phyloP scores from a whole-genome alignment of 768 basidiomycete species.

The Pleurotus ostreatus region DNA sequence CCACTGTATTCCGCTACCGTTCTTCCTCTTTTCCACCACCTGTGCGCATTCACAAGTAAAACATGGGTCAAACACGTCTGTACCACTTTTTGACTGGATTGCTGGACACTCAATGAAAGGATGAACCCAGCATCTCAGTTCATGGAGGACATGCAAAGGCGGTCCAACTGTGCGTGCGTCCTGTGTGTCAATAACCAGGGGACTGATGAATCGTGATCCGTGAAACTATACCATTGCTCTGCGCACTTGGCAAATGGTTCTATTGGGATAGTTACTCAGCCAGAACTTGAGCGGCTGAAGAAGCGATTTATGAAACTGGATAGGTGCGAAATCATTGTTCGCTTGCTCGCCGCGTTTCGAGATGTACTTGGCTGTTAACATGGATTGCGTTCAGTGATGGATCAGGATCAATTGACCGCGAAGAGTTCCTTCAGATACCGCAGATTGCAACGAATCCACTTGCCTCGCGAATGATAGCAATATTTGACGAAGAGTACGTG shows the following conservation, averaged over 20 bases:
- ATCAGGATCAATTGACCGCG: constrained; percentile 96
- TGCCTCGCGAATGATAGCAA: constrained; percentile 97
- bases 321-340: constrained; percentile 47
- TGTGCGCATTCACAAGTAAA: constrained; percentile 13
- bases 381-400: constrained; percentile 61
- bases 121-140: constrained; percentile 73
- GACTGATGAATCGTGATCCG: too few relatives aligned
- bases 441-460: constrained; percentile 98
- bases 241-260: not conserved
- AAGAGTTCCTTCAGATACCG: constrained; percentile 98
- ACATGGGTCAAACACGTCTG: constrained; percentile 85
- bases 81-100: constrained; percentile 13
- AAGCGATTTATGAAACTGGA: constrained; percentile 99
- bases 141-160: constrained; percentile 96
- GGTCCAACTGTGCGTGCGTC: constrained; percentile 84
- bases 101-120: not conserved
- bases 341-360: not conserved
- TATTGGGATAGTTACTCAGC: constrained; percentile 72
- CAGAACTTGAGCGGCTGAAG: constrained; percentile 92
- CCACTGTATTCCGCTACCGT: too few relatives aligned
- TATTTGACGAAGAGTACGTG: constrained; percentile 97
- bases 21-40: constrained; percentile 1
- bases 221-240: not conserved
- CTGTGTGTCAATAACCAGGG: too few relatives aligned
- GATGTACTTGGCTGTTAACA: not conserved